Conservation (phyloP, 2,329 filamentous ascomycete genomes). For the Zymoseptoria brevis region DNA sequence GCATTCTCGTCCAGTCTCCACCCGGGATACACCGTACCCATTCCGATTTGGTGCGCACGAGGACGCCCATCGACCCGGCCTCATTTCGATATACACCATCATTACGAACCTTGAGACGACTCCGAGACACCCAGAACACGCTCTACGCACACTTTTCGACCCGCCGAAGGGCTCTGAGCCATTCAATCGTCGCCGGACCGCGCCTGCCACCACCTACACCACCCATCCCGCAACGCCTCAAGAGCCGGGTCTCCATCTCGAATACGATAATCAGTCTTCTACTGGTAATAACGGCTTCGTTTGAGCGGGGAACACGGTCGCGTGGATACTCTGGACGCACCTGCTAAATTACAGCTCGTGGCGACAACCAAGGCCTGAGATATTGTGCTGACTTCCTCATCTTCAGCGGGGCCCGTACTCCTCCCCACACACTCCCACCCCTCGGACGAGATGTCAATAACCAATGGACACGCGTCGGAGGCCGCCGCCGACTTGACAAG, state of each 20-base stretch:
- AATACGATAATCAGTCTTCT: neutral
- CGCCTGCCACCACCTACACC: slow-evolving; percentile 10
- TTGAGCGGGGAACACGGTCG: slow-evolving; percentile 36
- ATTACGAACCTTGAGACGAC: slow-evolving; percentile 5
- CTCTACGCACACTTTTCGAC: slow-evolving; percentile 4
- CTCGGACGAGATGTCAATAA: slow-evolving; percentile 45
- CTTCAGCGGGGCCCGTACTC: slow-evolving; percentile 53
- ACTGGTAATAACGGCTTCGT: slow-evolving; percentile 10
- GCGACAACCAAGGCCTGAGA: slow-evolving; percentile 22
- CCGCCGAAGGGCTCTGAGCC: slow-evolving; percentile 10
- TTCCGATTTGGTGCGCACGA: slow-evolving; percentile 12
- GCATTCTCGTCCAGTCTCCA: slow-evolving; percentile 21
- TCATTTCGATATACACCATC: slow-evolving; percentile 24
- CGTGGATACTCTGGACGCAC: slow-evolving; percentile 27
- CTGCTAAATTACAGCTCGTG: slow-evolving; percentile 26
- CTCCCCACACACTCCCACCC: slow-evolving; percentile 52
- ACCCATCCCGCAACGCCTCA: slow-evolving; percentile 22
- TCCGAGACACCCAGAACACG: slow-evolving; percentile 16
- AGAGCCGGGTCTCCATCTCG: neutral
- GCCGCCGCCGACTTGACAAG: slow-evolving; percentile 40
- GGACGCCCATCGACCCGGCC: slow-evolving; percentile 21
- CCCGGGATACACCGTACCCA: slow-evolving; percentile 5
- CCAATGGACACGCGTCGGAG: slow-evolving; percentile 59
- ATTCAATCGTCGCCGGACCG: slow-evolving; percentile 11
- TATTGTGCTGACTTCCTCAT: slow-evolving; percentile 36